Base-by-base conservation (phyloP, 2,329 filamentous ascomycete genomes). In the Emergomyces pasteurianus region DNA sequence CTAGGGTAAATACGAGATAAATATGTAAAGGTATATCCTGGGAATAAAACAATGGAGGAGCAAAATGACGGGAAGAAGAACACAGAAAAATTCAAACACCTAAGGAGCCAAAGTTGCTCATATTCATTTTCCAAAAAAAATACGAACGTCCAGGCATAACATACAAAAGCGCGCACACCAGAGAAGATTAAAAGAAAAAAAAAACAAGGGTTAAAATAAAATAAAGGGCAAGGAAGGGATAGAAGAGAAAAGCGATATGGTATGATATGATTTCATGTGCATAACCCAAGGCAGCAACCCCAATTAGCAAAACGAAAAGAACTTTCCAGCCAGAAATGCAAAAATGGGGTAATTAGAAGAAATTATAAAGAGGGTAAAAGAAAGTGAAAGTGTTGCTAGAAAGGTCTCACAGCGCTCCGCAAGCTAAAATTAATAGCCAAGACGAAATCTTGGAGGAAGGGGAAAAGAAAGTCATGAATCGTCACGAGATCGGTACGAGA, bases 381-480 rank as follows among this genome's bases (percentile, higher is more conserved):
- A 57, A 59, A 34, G 55, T 16, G 40, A 60, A 42, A 61, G 59
- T 61, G 50, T 47, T 57, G 16, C 12, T 26, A 26, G 34, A 9
- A 26, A 16, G 18, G 38, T 38, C n/a, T 21, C 28, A 53, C n/a
- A 50, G 10, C 23, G 50, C 50, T 36, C 28, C 18, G n/a, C 16
- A 53, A 21, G 36, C 28, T 34, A 34, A 34, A 54, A 54, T 3
- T 40, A 54, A 36, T 49, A 52, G 38, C 28, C 26, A 28, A 54
- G 46, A 28, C 4, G 36, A 26, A 26, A 53, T 21, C 7, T 18
- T 28, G 58, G n/a, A 21, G 23, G 26, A 54, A 62, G 12, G 46
- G 23, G 12, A 5, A 49, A 49, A 28, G 46, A 66, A 63, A 42
- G 60, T 59, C 55, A 54, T 38, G 54, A 62, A 57, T 58, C 40